phyloP scores from a whole-genome alignment of 495 filamentous ascomycete species.

The Podospora conica region DNA sequence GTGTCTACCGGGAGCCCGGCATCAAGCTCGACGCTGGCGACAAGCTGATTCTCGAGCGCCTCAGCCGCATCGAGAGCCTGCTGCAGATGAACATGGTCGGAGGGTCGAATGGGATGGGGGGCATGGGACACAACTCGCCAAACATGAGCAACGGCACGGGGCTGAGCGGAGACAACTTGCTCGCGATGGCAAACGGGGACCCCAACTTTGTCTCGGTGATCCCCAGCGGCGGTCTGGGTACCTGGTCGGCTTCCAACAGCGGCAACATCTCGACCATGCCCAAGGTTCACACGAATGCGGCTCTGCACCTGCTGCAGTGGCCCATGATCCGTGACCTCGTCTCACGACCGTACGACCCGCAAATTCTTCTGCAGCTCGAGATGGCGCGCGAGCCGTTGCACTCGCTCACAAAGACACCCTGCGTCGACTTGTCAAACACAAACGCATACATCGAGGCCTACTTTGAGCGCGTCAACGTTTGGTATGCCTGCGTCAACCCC shows the following conservation, averaged over 20 bases:
- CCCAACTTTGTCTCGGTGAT: conserved; percentile 50
- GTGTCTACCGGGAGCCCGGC: conserved; percentile 76
- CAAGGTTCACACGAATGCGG: conserved; percentile 72
- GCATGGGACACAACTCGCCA: conserved; percentile 51
- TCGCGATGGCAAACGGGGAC: conserved; percentile 33
- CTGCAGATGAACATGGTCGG: conserved; percentile 59
- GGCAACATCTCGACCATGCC: conserved; percentile 81
- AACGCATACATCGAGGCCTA: conserved; percentile 66
- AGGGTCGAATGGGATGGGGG: conserved; percentile 35
- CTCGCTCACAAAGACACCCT: conserved; percentile 53
- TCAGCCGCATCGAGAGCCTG: conserved; percentile 68
- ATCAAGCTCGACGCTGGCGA: conserved; percentile 84
- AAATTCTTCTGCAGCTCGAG: conserved; percentile 74
- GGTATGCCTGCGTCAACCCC: conserved; percentile 82
- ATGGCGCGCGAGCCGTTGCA: conserved; percentile 69
- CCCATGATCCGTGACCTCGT: conserved; percentile 72
- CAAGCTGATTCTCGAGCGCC: conserved; percentile 73
- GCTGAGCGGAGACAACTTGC: conserved; percentile 58
- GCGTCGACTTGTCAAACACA: conserved; percentile 69
- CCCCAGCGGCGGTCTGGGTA: conserved; percentile 61
- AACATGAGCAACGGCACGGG: conserved; percentile 65
- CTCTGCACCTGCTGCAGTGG: conserved; percentile 72
- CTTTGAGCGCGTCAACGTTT: conserved; percentile 73
- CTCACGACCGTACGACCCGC: conserved; percentile 67
- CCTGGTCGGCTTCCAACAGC: conserved; percentile 56